Evolutionary conservation across 352 stramenopile species (phyloP).

Genomic region (Aphanomyces invadans): DNA sequence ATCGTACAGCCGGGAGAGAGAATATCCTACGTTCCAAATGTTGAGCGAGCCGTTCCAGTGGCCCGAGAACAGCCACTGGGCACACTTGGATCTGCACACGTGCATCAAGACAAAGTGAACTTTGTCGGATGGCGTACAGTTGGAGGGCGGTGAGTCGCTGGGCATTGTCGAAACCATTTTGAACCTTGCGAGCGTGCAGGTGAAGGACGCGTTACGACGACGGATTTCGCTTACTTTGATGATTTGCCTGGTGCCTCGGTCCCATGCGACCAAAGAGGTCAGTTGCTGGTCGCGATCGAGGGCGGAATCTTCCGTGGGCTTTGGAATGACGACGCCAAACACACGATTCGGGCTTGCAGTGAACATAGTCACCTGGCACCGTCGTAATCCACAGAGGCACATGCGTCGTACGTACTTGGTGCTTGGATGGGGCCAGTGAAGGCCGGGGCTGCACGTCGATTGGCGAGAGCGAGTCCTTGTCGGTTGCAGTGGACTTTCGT

Average conservation of each 20-base stretch:
- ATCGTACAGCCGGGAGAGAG: conserved; percentile 1
- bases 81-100: conserved; percentile 29
- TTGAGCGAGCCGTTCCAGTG: conserved; percentile 36
- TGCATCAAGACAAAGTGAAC: conserved; percentile 19
- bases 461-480: neutral
- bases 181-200: too few species aligned
- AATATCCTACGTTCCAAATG: conserved; percentile 41
- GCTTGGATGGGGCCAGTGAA: neutral
- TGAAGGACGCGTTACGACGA: neutral
- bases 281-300: neutral
- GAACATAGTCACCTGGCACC: neutral
- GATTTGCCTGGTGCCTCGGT: neutral
- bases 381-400: neutral
- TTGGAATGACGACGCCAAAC: conserved; percentile 8
- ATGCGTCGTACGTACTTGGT: neutral
- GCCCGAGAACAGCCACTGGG: conserved; percentile 50
- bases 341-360: neutral
- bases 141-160: conserved; percentile 26
- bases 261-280: conserved; percentile 12
- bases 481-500: too few species aligned
- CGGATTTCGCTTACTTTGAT: conserved; percentile 36
- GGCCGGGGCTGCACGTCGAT: neutral
- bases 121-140: conserved; percentile 33
- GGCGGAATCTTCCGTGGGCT: neutral
- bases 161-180: conserved; percentile 22